Conservation (phyloP, 2,329 filamentous ascomycete species). For the Endocalyx cinctus region DNA sequence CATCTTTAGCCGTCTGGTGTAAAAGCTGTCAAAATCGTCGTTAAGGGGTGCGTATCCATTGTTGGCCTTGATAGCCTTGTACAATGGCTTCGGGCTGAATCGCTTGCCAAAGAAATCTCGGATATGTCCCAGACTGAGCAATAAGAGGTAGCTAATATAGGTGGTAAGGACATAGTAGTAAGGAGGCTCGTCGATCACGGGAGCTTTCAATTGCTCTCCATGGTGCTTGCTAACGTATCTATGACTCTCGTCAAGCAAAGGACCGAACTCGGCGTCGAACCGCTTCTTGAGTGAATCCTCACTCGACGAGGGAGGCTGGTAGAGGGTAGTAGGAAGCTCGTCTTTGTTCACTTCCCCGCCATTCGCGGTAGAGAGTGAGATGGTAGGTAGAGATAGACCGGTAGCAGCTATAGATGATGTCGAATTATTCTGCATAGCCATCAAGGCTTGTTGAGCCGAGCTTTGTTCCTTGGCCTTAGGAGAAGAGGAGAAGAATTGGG, state of each 20-base stretch:
- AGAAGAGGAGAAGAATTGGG: conserved; percentile 76
- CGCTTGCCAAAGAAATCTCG: conserved; percentile 97
- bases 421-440: conserved; percentile 56
- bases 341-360: conserved; percentile 70
- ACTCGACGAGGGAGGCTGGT: conserved; percentile 80
- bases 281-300: conserved; percentile 72
- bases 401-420: conserved; percentile 65
- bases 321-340: conserved; percentile 71
- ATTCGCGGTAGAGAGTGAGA: conserved; percentile 83
- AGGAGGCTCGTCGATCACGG: conserved; percentile 89
- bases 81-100: conserved; percentile 77
- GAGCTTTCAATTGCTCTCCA: conserved; percentile 73
- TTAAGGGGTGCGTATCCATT: conserved; percentile 95
- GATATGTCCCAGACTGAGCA: conserved; percentile 93
- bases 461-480: conserved; percentile 68
- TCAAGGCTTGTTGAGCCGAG: conserved; percentile 62
- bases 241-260: conserved; percentile 73
- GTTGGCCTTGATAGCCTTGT: conserved; percentile 73
- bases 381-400: conserved; percentile 77
- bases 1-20: conserved; percentile 86
- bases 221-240: conserved; percentile 85
- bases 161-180: conserved; percentile 97
- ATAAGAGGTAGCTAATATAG: conserved; percentile 94
- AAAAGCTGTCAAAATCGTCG: conserved; percentile 98
- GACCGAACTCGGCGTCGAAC: conserved; percentile 87